Percentiles rank a stretch among this genome's conserved stretches.
These are phyloP conservation scores for Pseudogymnoascus sp. DNA, from an alignment of 2,329 filamentous ascomycete species.

Conservation along the genomic window DNA sequence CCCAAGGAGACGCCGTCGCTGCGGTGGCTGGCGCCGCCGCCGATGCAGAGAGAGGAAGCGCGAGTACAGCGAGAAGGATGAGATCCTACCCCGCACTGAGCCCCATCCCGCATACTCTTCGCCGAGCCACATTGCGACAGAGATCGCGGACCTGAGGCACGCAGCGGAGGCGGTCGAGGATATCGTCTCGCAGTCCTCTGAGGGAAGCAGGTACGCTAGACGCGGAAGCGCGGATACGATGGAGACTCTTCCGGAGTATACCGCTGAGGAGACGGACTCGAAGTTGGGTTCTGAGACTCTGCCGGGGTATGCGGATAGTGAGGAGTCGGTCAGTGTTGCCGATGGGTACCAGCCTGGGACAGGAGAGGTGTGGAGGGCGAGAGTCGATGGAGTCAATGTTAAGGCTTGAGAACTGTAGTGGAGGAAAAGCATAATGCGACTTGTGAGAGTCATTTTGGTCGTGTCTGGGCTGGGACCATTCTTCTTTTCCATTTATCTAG, in stretches of 20 bases:
- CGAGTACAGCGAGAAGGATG: neutral
- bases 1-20: neutral
- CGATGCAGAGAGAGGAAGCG: neutral
- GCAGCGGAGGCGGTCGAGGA: neutral
- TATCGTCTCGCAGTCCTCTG: neutral
- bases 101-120: neutral
- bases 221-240: neutral
- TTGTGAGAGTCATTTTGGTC: neutral
- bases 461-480: neutral
- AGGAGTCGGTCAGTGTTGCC: neutral
- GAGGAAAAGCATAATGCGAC: neutral
- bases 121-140: neutral
- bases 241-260: neutral
- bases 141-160: neutral
- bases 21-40: neutral
- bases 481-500: neutral
- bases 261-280: neutral
- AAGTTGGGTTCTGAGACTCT: neutral
- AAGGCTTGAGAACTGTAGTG: neutral
- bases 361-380: neutral
- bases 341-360: constrained; percentile 5
- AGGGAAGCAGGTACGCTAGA: neutral
- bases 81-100: neutral
- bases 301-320: neutral
- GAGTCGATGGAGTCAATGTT: neutral